A percentile compares a stretch with the other conserved stretches of the same genome.
Conservation (phyloP, 2,329 filamentous ascomycete species). For the Zasmidium angulare region DNA sequence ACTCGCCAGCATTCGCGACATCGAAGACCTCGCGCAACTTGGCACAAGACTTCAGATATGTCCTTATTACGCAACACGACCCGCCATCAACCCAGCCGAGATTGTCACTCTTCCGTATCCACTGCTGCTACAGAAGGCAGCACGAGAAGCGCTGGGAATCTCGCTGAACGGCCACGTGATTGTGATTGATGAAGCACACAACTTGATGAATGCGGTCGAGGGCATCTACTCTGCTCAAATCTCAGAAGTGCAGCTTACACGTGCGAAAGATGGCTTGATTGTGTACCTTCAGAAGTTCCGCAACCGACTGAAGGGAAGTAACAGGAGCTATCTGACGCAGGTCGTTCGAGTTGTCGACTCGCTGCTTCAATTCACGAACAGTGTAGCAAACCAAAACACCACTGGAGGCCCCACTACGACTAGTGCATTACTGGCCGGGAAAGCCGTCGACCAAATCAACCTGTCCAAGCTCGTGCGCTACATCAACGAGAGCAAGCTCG, state of each 20-base stretch:
- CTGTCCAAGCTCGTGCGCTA: conserved; percentile 85
- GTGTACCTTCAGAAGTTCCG: conserved; percentile 85
- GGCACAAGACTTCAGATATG: conserved; percentile 80
- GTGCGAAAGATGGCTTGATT: conserved; percentile 72
- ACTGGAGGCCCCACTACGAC: conserved; percentile 69
- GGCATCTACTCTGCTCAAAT: conserved; percentile 82
- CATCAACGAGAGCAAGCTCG: conserved; percentile 86
- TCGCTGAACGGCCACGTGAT: conserved; percentile 84
- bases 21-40: conserved; percentile 80
- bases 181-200: conserved; percentile 97
- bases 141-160: conserved; percentile 82
- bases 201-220: conserved; percentile 91
- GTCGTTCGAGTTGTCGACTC: conserved; percentile 81
- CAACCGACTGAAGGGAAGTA: conserved; percentile 84
- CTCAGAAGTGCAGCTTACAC: conserved; percentile 68
- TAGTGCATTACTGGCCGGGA: conserved; percentile 72
- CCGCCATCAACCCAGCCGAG: conserved; percentile 71
- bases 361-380: conserved; percentile 42
- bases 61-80: conserved; percentile 92
- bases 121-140: conserved; percentile 79
- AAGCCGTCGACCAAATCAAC: conserved; percentile 93
- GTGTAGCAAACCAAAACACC: conserved; percentile 23
- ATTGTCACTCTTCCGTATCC: conserved; percentile 93
- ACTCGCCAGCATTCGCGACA: conserved; percentile 82
- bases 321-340: conserved; percentile 87